phyloP scores from a whole-genome alignment of 192 early-diverging fungal species.

The Phlyctochytrium planicorne region DNA sequence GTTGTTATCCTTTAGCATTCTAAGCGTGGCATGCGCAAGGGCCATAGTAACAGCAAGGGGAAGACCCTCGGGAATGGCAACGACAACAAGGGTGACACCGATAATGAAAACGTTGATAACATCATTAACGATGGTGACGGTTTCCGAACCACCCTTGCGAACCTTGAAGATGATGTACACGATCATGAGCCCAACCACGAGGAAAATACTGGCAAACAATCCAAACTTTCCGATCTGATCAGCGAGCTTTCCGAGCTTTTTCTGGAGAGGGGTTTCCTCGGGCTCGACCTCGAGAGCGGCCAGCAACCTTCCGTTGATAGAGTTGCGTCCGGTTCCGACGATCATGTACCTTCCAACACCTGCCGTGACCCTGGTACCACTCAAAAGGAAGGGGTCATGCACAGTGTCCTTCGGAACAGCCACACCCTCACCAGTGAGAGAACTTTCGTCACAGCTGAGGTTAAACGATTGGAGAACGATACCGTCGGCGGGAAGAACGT shows the following conservation, averaged over 20 bases:
- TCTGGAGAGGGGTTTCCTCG: conserved; percentile 90
- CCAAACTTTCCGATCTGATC: conserved; percentile 94
- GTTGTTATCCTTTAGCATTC: conserved; percentile 98
- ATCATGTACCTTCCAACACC: conserved; percentile 86
- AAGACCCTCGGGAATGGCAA: conserved; percentile 97
- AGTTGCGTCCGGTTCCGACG: conserved; percentile 81
- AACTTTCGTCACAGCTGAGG: conserved; percentile 83
- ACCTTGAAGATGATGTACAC: conserved; percentile 68
- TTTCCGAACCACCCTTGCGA: conserved; percentile 4
- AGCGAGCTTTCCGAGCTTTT: conserved; percentile 84
- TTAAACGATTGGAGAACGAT: conserved; percentile 77
- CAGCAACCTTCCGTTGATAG: conserved; percentile 86
- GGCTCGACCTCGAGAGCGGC: conserved; percentile 81
- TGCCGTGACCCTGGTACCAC: conserved; percentile 88
- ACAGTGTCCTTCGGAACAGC: conserved; percentile 72
- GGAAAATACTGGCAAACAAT: conserved; percentile 75
- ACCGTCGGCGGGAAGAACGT: conserved; percentile 94
- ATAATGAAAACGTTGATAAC: conserved; percentile 74
- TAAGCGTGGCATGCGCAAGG: conserved; percentile 88
- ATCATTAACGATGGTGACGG: conserved; percentile 31
- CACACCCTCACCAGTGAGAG: conserved; percentile 90
- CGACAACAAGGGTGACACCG: conserved; percentile 92
- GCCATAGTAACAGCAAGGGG: conserved; percentile 96
- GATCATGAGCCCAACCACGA: conserved; percentile 86
- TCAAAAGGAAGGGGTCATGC: conserved; percentile 87